Evolutionary conservation across 139 green algal genomes (phyloP).

Genomic region (Volvox africanus): DNA sequence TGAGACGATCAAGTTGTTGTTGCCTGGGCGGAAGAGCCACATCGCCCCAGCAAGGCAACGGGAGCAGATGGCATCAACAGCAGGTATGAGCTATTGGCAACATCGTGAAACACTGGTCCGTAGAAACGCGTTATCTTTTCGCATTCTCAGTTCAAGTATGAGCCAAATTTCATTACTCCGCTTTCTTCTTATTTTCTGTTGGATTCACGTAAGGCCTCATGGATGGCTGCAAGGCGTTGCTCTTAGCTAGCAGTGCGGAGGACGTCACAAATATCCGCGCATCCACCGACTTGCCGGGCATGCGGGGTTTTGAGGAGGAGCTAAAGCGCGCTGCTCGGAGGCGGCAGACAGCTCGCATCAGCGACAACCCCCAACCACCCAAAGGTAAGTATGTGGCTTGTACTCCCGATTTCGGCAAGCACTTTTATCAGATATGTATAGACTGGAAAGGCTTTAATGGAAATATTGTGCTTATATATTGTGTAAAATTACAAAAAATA

Average conservation of each 20-base stretch:
- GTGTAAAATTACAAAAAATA: too few relatives aligned
- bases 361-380: not conserved
- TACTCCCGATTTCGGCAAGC: too few relatives aligned
- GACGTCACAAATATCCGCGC: constrained; percentile 57
- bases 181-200: too few relatives aligned
- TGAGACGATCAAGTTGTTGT: constrained; percentile 25
- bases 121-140: too few relatives aligned
- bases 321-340: constrained; percentile 51
- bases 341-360: not conserved
- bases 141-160: too few relatives aligned
- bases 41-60: not conserved
- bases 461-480: too few relatives aligned
- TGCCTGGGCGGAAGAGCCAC: not conserved
- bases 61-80: not conserved
- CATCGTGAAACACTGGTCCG: not conserved
- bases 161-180: too few relatives aligned
- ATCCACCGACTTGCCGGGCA: constrained; percentile 47
- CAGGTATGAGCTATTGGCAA: not conserved
- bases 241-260: constrained; percentile 55
- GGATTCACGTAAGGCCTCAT: constrained; percentile 25
- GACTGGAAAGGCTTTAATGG: too few relatives aligned
- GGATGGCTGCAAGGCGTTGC: constrained; percentile 35
- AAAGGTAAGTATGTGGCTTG: not conserved
- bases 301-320: constrained; percentile 78
- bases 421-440: too few relatives aligned